phyloP scores from a whole-genome alignment of 2,329 filamentous ascomycete genomes.

The Ophiostoma piceae region DNA sequence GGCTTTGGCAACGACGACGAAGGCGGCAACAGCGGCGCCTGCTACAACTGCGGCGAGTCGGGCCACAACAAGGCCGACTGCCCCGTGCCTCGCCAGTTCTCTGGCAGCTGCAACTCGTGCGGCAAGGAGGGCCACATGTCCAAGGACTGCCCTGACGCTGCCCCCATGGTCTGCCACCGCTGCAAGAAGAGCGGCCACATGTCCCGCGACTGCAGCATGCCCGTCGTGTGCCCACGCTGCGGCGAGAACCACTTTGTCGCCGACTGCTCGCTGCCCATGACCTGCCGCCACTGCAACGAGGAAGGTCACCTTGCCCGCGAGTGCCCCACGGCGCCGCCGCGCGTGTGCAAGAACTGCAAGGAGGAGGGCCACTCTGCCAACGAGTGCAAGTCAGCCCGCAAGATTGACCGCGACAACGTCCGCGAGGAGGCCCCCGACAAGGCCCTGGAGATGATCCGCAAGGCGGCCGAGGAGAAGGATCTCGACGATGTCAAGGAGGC shows the following conservation, averaged over 20 bases:
- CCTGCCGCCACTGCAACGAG: slow-evolving; percentile 39
- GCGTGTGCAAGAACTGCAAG: slow-evolving; percentile 57
- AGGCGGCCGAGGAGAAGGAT: slow-evolving; percentile 51
- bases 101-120: slow-evolving; percentile 37
- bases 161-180: slow-evolving; percentile 32
- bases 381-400: slow-evolving; percentile 56
- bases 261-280: slow-evolving; percentile 43
- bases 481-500: slow-evolving; percentile 59
- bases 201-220: slow-evolving; percentile 56
- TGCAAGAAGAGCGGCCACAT: slow-evolving; percentile 47
- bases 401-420: slow-evolving; percentile 50
- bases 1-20: slow-evolving; percentile 16
- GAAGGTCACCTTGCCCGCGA: slow-evolving; percentile 49
- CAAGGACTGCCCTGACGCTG: slow-evolving; percentile 46
- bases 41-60: slow-evolving; percentile 55
- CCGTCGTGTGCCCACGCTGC: slow-evolving; percentile 41
- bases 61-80: slow-evolving; percentile 60
- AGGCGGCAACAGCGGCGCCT: slow-evolving; percentile 42
- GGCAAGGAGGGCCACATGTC: slow-evolving; percentile 48
- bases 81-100: slow-evolving; percentile 46
- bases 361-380: slow-evolving; percentile 52
- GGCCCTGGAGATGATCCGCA: slow-evolving; percentile 54
- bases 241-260: slow-evolving; percentile 48
- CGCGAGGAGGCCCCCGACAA: slow-evolving; percentile 47
- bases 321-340: slow-evolving; percentile 50